Evolutionary conservation across 2,329 filamentous ascomycete genomes (phyloP).

Genomic region (Nakataea oryzae): DNA sequence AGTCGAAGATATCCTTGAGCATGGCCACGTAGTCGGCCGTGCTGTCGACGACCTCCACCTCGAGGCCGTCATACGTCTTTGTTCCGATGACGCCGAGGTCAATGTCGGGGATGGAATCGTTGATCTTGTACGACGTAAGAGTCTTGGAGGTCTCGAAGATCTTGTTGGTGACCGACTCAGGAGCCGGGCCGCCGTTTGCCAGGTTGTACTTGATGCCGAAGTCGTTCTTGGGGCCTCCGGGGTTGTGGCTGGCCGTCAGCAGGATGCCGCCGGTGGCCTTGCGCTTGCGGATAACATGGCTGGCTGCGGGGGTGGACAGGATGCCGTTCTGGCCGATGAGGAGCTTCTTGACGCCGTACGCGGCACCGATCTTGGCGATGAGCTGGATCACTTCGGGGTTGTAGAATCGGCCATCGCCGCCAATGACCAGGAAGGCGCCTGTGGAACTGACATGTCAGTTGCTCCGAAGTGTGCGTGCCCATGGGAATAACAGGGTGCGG

Average conservation of each 20-base stretch:
- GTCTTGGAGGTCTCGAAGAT: slow-evolving; percentile 89
- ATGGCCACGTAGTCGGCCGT: slow-evolving; percentile 85
- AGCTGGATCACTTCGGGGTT: slow-evolving; percentile 94
- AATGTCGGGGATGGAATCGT: slow-evolving; percentile 69
- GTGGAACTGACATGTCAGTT: background rate
- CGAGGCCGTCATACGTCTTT: slow-evolving; percentile 72
- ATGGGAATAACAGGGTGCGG: background rate
- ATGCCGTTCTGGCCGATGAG: slow-evolving; percentile 94
- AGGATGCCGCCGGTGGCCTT: slow-evolving; percentile 95
- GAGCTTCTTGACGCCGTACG: slow-evolving; percentile 98
- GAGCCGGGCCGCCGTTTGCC: slow-evolving; percentile 87
- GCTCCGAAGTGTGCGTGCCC: slow-evolving; percentile 1
- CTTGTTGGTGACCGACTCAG: slow-evolving; percentile 95
- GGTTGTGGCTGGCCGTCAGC: slow-evolving; percentile 95
- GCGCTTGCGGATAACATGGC: slow-evolving; percentile 88
- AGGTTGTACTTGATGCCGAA: slow-evolving; percentile 99
- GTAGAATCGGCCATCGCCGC: slow-evolving; percentile 93
- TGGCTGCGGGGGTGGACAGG: slow-evolving; percentile 90
- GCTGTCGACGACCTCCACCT: slow-evolving; percentile 93
- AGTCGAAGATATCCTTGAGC: slow-evolving; percentile 99
- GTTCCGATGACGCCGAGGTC: slow-evolving; percentile 77
- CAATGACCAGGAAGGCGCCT: slow-evolving; percentile 83
- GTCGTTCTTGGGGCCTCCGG: slow-evolving; percentile 85
- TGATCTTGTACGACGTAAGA: slow-evolving; percentile 82
- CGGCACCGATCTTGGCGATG: slow-evolving; percentile 93